These are phyloP conservation scores for Houttuynia cordata DNA, from an alignment of 164 flowering plant genomes.

Conservation along the genomic window DNA sequence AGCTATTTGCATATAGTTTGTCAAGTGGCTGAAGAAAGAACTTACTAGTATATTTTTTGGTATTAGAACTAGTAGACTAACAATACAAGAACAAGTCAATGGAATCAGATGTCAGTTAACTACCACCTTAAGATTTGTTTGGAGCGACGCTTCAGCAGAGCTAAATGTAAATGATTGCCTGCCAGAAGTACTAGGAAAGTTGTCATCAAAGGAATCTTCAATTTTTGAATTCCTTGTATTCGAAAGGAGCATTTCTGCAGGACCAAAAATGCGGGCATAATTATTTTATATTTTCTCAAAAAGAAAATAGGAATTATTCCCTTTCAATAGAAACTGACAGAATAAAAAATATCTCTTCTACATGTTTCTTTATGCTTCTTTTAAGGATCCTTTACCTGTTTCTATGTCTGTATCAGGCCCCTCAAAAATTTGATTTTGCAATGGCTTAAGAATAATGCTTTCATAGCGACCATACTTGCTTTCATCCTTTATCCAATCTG, in stretches of 20 bases:
- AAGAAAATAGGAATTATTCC: neutral
- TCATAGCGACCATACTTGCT: constrained; percentile 92
- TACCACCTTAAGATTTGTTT: constrained; percentile 26
- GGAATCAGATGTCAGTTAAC: neutral
- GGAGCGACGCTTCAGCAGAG: constrained; percentile 15
- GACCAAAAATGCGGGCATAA: neutral
- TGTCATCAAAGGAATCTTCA: constrained; percentile 71
- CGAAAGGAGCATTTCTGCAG: constrained; percentile 73
- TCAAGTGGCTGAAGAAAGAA: no score
- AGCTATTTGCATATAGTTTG: no score
- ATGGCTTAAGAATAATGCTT: constrained; percentile 35
- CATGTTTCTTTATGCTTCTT: no score
- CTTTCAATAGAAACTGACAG: neutral
- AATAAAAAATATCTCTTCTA: neutral
- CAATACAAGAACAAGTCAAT: neutral
- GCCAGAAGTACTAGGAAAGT: constrained; percentile 78
- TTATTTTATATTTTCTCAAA: neutral
- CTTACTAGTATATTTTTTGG: no score
- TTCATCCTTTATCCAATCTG: constrained; percentile 93
- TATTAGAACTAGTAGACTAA: neutral
- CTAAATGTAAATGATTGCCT: constrained; percentile 42
- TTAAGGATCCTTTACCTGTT: constrained; percentile 41
- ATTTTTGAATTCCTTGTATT: constrained; percentile 47
- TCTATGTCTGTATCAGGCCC: constrained; percentile 96
- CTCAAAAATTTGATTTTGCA: constrained; percentile 83